These are phyloP conservation scores for Nymphaea colorata DNA, from an alignment of 164 flowering plant species.

Conservation along the genomic window DNA sequence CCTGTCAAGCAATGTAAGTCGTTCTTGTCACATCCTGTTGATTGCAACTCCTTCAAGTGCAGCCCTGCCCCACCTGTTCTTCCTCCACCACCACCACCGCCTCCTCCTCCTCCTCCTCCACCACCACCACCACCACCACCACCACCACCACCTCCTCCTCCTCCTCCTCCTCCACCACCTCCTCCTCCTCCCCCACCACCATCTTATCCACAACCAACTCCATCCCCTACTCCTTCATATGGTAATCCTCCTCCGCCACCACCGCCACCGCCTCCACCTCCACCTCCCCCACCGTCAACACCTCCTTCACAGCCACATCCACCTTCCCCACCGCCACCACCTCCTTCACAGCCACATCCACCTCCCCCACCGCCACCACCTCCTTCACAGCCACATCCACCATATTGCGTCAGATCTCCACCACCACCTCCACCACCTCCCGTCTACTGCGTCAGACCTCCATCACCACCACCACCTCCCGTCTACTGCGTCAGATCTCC, in stretches of 20 bases:
- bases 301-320: background rate
- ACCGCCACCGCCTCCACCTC: background rate
- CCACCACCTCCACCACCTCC: too few relatives aligned
- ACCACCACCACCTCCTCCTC: background rate
- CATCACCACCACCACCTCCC: background rate
- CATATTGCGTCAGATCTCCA: background rate
- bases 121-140: background rate
- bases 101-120: background rate
- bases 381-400: background rate
- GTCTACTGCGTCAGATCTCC: background rate
- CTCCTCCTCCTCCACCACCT: background rate
- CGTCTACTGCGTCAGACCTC: background rate
- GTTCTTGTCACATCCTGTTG: conserved; percentile 31
- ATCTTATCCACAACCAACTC: too few relatives aligned
- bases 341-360: background rate
- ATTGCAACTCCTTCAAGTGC: conserved; percentile 36
- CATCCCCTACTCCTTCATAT: too few relatives aligned
- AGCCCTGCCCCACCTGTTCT: conserved; percentile 24
- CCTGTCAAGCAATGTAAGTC: conserved; percentile 46
- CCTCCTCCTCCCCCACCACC: too few relatives aligned
- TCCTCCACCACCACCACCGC: conserved; percentile 10
- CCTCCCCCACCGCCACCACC: background rate
- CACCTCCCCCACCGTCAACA: background rate
- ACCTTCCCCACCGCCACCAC: background rate
- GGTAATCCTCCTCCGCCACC: background rate